Base-by-base conservation (phyloP, 352 stramenopile genomes). In the Phytopythium oedochilum region DNA sequence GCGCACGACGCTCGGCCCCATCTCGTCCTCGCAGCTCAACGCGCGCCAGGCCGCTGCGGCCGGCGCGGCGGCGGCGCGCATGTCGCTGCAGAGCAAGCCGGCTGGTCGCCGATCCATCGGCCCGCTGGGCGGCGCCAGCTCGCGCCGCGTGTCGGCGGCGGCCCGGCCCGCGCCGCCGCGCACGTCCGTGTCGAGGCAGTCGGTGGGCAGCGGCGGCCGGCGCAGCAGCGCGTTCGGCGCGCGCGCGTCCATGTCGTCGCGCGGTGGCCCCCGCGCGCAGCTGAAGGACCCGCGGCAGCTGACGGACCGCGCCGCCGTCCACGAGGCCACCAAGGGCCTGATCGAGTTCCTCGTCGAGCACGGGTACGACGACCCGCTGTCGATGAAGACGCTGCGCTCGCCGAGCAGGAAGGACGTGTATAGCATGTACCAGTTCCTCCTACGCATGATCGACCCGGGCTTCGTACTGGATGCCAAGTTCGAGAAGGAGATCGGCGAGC, bases 341-440 rank as follows among this genome's bases (percentile, higher is more conserved):
- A 82, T 98, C 32, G 82, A 94, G 55, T 99, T 97, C 63, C 83
- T 99, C 26, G 74, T 70, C 44, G 76, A 93, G 8, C 85, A 84
- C 47, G 79, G 89, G 39, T 99, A 97, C 72, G 87, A 97, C 66
- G 77, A 98, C 59, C 73, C 84, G 14, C 72, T 99, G 46, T 87
- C 82, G 0, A 78, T 78, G 6, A 97, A 98, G 57, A 83, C 96
- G 40, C 83, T 99, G 18, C 84, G 86, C 18, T 81, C 89, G 4
- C 96, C 97, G 5, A 98, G 94, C 17, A 96, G 96, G 38, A 98
- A 98, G 59, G 97, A 99, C 63, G 99, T 99, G 64, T 85, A 83
- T 59, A 94, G 98, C 63, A 98, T 99, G 56, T 83, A 99, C 52
- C 84, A 90, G 22, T 99, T 99, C 61, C 70, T 99, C 29, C 96